Evolutionary conservation across 1,139 yeast species (phyloP).

Genomic region (Saccharomyces pastorianus): DNA sequence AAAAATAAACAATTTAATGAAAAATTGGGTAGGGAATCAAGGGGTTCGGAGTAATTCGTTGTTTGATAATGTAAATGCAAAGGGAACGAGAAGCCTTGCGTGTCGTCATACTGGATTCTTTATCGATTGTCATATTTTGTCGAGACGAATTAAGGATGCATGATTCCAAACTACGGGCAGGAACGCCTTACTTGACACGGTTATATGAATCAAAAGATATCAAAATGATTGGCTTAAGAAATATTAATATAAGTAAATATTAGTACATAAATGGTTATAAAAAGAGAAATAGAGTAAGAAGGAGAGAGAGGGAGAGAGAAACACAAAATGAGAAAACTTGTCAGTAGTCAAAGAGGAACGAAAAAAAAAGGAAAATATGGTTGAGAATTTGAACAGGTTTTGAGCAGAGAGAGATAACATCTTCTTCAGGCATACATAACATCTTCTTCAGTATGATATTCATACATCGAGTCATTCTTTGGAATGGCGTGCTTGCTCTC

Average conservation of each 20-base stretch:
- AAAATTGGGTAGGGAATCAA: slow-evolving; percentile 41
- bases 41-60: not conserved
- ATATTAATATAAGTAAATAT: not conserved
- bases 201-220: not conserved
- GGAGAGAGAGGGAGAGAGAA: not conserved
- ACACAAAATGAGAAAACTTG: not conserved
- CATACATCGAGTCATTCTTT: slow-evolving; percentile 19
- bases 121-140: not conserved
- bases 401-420: not conserved
- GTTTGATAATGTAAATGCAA: no score
- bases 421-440: slow-evolving; percentile 9
- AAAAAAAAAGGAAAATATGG: no score
- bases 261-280: not conserved
- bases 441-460: slow-evolving; percentile 27
- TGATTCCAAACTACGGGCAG: not conserved
- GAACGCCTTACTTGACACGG: no score
- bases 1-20: slow-evolving; percentile 73
- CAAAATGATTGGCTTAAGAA: not conserved
- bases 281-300: not conserved
- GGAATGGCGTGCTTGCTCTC: not conserved
- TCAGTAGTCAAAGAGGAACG: not conserved
- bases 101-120: not conserved
- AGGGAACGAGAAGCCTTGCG: no score
- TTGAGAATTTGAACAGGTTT: no score
- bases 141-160: no score